Evolutionary conservation across 805 yeast species (phyloP), one percentile per base, ranked within the genome.

Genomic region (Candida namnaoensis): DNA sequence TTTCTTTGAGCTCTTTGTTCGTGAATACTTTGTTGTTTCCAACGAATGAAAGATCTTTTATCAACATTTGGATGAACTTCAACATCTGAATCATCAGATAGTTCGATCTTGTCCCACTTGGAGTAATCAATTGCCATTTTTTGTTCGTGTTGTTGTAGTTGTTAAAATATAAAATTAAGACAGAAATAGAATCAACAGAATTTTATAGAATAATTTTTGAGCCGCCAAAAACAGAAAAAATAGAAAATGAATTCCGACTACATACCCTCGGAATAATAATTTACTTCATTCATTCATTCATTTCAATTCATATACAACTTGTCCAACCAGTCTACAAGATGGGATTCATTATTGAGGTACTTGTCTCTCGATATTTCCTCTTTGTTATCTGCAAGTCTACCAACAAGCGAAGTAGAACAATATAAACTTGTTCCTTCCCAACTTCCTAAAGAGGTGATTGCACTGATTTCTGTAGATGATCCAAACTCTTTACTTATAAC

Each of bases 41-140:
- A 91, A 45, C 80, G 77, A 53, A 93, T 87, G 51, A 93, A 91
- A 1, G 98, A 90, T 34, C 68, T 69, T 59, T 93, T 93, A 61
- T 93, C 99, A 30, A 93, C 99, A 57, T 93, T 93, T 45, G 98
- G 99, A 59, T 93, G 99, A 13, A 91, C 98, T 56, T 93, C 99
- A 38, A 93, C 70, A 55, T 93, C 99, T 8, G 96, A 88, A 62
- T 93, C 99, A 60, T 93, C 99, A 19, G 96, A 87, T 34, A 93
- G 68, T 61, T 93, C 99, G 44, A 93, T 77, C 59, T 88, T 87
- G 63, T 93, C 99, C 98, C 99, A 93, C 60, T 91, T 93, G 10
- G 96, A 88, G 64, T 93, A 93, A 61, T 93, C 99, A 49, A 93
- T 80, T 30, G 86, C 80, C 95, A 85, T 86, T 25, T 25, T 42